These are phyloP conservation scores for Asterella californica DNA, from an alignment of 225 moss, liverwort and hornwort genomes.

Conservation along the genomic window DNA sequence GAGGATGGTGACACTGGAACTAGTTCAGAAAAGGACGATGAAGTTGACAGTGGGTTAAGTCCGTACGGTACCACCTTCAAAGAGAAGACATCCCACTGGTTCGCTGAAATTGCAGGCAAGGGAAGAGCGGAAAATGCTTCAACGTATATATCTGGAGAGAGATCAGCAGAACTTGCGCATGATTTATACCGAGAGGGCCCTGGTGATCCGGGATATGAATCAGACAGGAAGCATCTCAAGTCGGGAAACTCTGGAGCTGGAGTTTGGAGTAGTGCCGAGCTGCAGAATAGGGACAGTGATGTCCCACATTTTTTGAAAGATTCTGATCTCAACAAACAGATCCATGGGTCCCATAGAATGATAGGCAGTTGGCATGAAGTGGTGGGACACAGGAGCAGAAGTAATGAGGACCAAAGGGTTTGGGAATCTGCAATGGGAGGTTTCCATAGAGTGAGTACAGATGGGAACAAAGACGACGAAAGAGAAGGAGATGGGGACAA, in stretches of 20 bases:
- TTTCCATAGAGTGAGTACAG: conserved; percentile 44
- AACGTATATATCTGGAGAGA: conserved; percentile 21
- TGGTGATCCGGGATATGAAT: conserved; percentile 1
- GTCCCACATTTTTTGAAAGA: conserved; percentile 36
- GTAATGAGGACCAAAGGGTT: conserved; percentile 27
- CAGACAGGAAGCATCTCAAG: background rate
- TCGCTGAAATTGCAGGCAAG: conserved; percentile 25
- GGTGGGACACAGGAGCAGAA: conserved; percentile 27
- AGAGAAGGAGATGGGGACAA: conserved; percentile 29
- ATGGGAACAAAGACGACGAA: conserved; percentile 58
- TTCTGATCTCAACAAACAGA: conserved; percentile 31
- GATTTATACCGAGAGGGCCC: conserved; percentile 16
- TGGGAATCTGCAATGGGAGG: conserved; percentile 34
- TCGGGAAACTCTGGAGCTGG: conserved; percentile 8
- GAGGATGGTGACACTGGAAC: conserved; percentile 38
- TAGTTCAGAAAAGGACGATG: conserved; percentile 39
- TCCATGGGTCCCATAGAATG: conserved; percentile 21
- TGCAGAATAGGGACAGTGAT: conserved; percentile 32
- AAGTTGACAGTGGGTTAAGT: conserved; percentile 40
- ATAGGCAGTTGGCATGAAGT: conserved; percentile 32
- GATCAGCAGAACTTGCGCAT: conserved; percentile 27
- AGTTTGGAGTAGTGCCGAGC: conserved; percentile 9
- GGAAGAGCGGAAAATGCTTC: conserved; percentile 16
- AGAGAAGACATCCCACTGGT: conserved; percentile 29
- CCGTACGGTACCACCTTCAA: conserved; percentile 12